phyloP scores from a whole-genome alignment of 2,329 filamentous ascomycete genomes.

The Biscogniauxia sp. region DNA sequence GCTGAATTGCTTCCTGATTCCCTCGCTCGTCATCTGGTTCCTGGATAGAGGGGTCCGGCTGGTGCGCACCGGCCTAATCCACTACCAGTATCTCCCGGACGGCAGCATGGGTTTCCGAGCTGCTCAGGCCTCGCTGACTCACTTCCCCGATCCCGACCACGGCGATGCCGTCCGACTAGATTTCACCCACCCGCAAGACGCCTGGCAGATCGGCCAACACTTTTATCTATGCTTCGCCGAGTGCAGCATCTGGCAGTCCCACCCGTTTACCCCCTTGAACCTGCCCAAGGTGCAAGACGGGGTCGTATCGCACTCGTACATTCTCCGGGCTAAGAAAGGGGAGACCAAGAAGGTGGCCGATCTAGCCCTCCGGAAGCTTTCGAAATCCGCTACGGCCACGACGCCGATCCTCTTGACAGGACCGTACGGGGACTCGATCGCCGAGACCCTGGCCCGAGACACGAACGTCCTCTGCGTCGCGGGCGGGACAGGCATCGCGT shows the following conservation, averaged over 20 bases:
- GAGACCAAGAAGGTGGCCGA: constrained; percentile 57
- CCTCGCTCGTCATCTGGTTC: constrained; percentile 62
- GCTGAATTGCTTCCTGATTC: constrained; percentile 66
- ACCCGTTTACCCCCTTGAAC: constrained; percentile 66
- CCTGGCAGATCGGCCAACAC: constrained; percentile 68
- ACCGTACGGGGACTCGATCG: constrained; percentile 57
- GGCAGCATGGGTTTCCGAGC: constrained; percentile 53
- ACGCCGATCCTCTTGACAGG: constrained; percentile 61
- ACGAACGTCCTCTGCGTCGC: constrained; percentile 52
- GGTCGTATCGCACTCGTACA: constrained; percentile 51
- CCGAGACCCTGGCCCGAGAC: constrained; percentile 39
- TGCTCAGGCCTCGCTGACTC: constrained; percentile 47
- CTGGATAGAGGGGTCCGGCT: constrained; percentile 61
- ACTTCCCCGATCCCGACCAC: constrained; percentile 54
- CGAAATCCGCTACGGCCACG: constrained; percentile 30
- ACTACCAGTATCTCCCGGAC: constrained; percentile 51
- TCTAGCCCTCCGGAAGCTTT: constrained; percentile 39
- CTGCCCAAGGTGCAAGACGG: constrained; percentile 43
- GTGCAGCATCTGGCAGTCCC: constrained; percentile 67
- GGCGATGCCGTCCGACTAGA: constrained; percentile 66
- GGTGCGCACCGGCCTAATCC: constrained; percentile 57
- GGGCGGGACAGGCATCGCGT: constrained; percentile 59
- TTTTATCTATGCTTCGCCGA: constrained; percentile 69
- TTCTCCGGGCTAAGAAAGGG: constrained; percentile 56
- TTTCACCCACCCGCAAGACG: constrained; percentile 57